Percentiles rank a stretch among this genome's conserved stretches.
Evolutionary conservation across 139 green algal species (phyloP).

Genomic region (Coelastrella sp.): DNA sequence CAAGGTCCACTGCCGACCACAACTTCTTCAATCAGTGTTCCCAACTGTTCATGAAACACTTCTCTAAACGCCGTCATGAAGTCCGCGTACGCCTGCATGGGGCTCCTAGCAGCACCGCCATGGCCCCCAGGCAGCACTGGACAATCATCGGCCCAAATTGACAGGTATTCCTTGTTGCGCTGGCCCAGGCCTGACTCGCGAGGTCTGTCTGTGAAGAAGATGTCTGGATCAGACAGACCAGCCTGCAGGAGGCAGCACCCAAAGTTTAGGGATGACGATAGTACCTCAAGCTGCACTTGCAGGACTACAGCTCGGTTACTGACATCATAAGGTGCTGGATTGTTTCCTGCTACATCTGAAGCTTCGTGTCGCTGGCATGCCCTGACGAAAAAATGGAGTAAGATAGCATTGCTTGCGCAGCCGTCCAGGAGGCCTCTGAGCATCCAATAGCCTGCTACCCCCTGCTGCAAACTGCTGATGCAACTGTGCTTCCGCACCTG

Average conservation of each 20-base stretch:
- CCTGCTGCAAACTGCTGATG: too few relatives aligned
- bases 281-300: too few relatives aligned
- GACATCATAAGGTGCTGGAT: too few relatives aligned
- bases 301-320: too few relatives aligned
- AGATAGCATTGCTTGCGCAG: too few relatives aligned
- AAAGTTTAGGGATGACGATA: too few relatives aligned
- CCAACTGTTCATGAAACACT: constrained; percentile 70
- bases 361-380: too few relatives aligned
- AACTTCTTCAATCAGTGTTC: constrained; percentile 82
- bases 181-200: constrained; percentile 62
- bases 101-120: background rate
- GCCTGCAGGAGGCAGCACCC: constrained; percentile 63
- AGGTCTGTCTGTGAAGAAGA: constrained; percentile 90
- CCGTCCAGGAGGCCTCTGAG: too few relatives aligned
- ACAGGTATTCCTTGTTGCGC: constrained; percentile 89
- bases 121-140: constrained; percentile 61
- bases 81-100: constrained; percentile 89
- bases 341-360: too few relatives aligned
- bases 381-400: too few relatives aligned
- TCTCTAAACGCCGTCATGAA: constrained; percentile 87
- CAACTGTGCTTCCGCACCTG: too few relatives aligned
- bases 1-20: constrained; percentile 80
- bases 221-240: constrained; percentile 83
- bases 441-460: too few relatives aligned
- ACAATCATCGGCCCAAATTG: constrained; percentile 86